Evolutionary conservation across 192 early-diverging fungal species (phyloP).

Genomic region (Funneliformis mosseae): DNA sequence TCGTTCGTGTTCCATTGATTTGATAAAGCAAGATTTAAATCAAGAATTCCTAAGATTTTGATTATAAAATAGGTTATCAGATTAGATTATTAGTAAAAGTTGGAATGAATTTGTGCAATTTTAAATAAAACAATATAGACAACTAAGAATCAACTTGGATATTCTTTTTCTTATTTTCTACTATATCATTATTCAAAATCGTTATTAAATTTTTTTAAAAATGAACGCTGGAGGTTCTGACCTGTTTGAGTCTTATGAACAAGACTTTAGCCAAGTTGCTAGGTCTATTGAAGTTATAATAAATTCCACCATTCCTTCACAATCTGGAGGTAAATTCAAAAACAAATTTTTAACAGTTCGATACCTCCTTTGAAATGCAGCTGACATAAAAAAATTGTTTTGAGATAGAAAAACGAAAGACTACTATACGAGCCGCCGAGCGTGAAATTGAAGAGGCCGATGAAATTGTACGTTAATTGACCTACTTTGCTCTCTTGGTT

Average conservation of each 20-base stretch:
- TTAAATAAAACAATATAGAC: too few relatives aligned
- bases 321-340: conserved; percentile 18
- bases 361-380: neutral
- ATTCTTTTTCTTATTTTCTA: too few relatives aligned
- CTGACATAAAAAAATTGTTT: neutral
- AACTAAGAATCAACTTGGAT: too few relatives aligned
- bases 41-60: too few relatives aligned
- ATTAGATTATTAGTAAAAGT: too few relatives aligned
- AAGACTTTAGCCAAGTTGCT: conserved; percentile 70
- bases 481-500: neutral
- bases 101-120: too few relatives aligned
- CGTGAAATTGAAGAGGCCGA: conserved; percentile 88
- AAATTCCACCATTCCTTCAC: conserved; percentile 36
- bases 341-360: neutral
- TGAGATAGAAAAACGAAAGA: conserved; percentile 69
- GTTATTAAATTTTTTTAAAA: too few relatives aligned
- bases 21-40: neutral
- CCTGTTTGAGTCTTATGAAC: conserved; percentile 86
- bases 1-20: neutral
- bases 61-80: too few relatives aligned
- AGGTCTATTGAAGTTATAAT: conserved; percentile 62
- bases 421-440: conserved; percentile 72
- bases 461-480: conserved; percentile 72
- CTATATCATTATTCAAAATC: too few relatives aligned
- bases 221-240: conserved; percentile 54